A percentile compares a stretch with the other conserved stretches of the same genome.
Evolutionary conservation across 441 rosid species (phyloP).

Genomic region (Mallotus japonicus): DNA sequence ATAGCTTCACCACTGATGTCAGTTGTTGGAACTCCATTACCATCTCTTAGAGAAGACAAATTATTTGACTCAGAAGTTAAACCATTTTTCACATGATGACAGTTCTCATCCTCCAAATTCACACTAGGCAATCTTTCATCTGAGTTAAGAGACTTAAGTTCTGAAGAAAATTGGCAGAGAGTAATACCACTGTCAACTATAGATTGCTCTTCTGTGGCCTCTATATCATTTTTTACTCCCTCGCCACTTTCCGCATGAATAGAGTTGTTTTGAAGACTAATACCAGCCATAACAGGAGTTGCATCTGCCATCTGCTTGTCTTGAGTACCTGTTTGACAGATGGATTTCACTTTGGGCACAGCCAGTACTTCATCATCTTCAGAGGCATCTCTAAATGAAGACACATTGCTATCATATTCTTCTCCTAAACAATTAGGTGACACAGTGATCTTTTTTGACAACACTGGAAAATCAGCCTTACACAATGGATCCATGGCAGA

Average conservation of each 20-base stretch:
- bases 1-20: conserved; percentile 36
- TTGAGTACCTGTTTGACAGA: conserved; percentile 28
- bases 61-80: conserved; percentile 32
- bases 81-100: conserved; percentile 29
- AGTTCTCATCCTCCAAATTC: conserved; percentile 26
- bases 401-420: conserved; percentile 32
- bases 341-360: conserved; percentile 27
- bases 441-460: conserved; percentile 16
- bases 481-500: conserved; percentile 31
- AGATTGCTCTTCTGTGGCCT: conserved; percentile 37
- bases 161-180: conserved; percentile 29
- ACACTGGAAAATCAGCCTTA: conserved; percentile 26
- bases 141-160: conserved; percentile 25
- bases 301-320: conserved; percentile 37
- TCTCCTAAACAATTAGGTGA: conserved; percentile 25
- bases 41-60: conserved; percentile 34
- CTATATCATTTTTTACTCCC: conserved; percentile 30
- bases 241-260: conserved; percentile 32
- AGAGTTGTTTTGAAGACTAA: conserved; percentile 29
- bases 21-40: conserved; percentile 34
- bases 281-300: conserved; percentile 27
- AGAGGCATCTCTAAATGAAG: conserved; percentile 33
- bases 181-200: conserved; percentile 27
- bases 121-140: conserved; percentile 28
- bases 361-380: conserved; percentile 35